phyloP scores from a whole-genome alignment of 352 stramenopile genomes.

The Globisporangium acanthophoron region DNA sequence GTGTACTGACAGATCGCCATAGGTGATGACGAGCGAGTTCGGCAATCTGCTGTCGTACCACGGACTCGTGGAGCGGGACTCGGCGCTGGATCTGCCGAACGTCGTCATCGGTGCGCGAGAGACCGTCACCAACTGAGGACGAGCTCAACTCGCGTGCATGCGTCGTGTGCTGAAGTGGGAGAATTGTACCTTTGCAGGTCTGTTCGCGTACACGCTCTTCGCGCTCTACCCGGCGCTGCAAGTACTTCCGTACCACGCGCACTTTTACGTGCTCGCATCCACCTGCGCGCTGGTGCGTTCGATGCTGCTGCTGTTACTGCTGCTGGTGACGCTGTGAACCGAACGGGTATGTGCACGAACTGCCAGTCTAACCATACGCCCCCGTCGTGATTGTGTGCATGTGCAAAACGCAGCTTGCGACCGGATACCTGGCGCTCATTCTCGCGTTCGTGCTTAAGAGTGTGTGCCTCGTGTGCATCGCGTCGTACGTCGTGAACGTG shows the following conservation, averaged over 20 bases:
- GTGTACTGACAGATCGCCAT: not conserved
- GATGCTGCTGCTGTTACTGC: not conserved
- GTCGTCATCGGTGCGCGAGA: slow-evolving; percentile 27
- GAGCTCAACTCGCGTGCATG: no score
- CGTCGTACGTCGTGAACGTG: slow-evolving; percentile 44
- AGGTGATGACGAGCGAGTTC: slow-evolving; percentile 56
- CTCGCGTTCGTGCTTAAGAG: slow-evolving; percentile 48
- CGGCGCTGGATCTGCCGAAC: slow-evolving; percentile 44
- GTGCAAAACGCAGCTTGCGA: slow-evolving; percentile 21
- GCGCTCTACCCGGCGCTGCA: slow-evolving; percentile 37
- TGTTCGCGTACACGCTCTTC: slow-evolving; percentile 41
- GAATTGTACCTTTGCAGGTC: not conserved
- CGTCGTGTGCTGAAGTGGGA: not conserved
- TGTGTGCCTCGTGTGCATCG: slow-evolving; percentile 52
- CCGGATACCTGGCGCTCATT: slow-evolving; percentile 50
- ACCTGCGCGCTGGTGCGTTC: slow-evolving; percentile 26
- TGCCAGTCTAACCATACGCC: no score
- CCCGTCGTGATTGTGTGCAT: no score
- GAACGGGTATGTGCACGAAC: no score
- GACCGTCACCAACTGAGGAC: no score
- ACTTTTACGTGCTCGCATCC: slow-evolving; percentile 43
- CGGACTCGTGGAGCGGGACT: slow-evolving; percentile 31
- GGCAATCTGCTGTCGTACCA: slow-evolving; percentile 38
- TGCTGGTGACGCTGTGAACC: no score
- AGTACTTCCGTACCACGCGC: slow-evolving; percentile 27